Percentiles rank a stretch among this genome's conserved stretches.
These are phyloP conservation scores for Malbranchea zuffiana DNA, from an alignment of 2,329 filamentous ascomycete species.

Conservation along the genomic window DNA sequence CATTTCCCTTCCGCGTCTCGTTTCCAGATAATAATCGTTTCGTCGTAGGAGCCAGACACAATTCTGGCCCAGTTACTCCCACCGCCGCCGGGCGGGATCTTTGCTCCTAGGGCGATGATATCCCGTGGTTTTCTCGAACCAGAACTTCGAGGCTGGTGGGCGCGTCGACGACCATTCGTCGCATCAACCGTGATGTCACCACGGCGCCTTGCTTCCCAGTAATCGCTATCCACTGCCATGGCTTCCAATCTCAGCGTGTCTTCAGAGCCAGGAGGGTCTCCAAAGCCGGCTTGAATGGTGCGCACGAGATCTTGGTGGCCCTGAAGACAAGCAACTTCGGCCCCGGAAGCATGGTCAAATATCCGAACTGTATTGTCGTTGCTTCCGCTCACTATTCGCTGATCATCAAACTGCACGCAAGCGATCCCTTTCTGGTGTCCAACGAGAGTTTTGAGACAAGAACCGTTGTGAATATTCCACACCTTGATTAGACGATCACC, in stretches of 20 bases:
- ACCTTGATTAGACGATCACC: constrained; percentile 89
- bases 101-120: constrained; percentile 66
- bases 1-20: constrained; percentile 75
- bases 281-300: constrained; percentile 90
- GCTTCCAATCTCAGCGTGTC: constrained; percentile 65
- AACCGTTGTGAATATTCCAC: constrained; percentile 77
- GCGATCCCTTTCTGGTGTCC: constrained; percentile 94
- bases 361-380: constrained; percentile 95
- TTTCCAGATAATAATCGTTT: constrained; percentile 91
- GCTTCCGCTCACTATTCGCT: constrained; percentile 87
- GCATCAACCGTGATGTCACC: constrained; percentile 29
- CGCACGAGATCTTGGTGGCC: constrained; percentile 78
- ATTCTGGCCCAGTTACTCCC: constrained; percentile 87
- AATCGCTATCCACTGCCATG: constrained; percentile 59
- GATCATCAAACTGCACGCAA: constrained; percentile 91
- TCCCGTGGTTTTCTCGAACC: constrained; percentile 66
- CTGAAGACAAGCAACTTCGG: constrained; percentile 78
- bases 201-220: constrained; percentile 48
- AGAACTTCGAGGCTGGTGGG: constrained; percentile 48
- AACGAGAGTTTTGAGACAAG: constrained; percentile 64
- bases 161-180: constrained; percentile 43
- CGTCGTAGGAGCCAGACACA: constrained; percentile 92
- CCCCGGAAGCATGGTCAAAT: constrained; percentile 73
- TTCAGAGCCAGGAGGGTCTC: constrained; percentile 69
- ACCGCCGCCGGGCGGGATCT: constrained; percentile 80